phyloP scores from a whole-genome alignment of 352 stramenopile species.

The Phytophthora hybrid region DNA sequence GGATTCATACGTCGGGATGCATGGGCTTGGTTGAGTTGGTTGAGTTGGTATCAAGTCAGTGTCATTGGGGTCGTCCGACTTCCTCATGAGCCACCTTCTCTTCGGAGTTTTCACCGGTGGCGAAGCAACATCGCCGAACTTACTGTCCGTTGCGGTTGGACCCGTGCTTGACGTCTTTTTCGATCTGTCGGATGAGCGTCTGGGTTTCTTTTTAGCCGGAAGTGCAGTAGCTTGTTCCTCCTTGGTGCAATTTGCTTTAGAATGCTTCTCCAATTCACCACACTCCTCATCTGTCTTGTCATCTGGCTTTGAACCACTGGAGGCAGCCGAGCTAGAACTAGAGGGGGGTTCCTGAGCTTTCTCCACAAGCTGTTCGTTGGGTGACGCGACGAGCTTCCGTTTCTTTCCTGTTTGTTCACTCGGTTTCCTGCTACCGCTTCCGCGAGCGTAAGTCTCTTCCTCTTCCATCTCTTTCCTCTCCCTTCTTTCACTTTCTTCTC shows the following conservation, averaged over 20 bases:
- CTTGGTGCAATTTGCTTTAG: constrained; percentile 10
- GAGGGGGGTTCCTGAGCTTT: background rate
- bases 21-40: constrained; percentile 31
- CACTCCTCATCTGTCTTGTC: constrained; percentile 37
- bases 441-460: constrained; percentile 18
- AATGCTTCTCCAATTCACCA: constrained; percentile 14
- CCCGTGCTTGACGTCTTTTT: background rate
- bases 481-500: constrained; percentile 31
- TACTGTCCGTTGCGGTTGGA: background rate
- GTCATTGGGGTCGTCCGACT: constrained; percentile 44
- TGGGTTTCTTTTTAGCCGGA: constrained; percentile 23
- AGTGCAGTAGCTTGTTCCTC: constrained; percentile 10
- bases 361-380: background rate
- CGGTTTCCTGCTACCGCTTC: background rate
- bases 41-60: constrained; percentile 7
- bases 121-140: constrained; percentile 2
- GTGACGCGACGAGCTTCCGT: constrained; percentile 14
- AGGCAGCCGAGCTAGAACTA: constrained; percentile 15
- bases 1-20: constrained; percentile 33
- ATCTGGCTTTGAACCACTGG: constrained; percentile 22
- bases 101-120: constrained; percentile 48
- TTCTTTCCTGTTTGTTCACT: constrained; percentile 28
- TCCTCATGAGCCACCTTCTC: constrained; percentile 48
- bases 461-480: constrained; percentile 30
- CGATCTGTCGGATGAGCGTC: constrained; percentile 5